A percentile compares a stretch with the other conserved stretches of the same genome.
Conservation (phyloP, 805 yeast genomes). For the Metschnikowia vanudenii region DNA sequence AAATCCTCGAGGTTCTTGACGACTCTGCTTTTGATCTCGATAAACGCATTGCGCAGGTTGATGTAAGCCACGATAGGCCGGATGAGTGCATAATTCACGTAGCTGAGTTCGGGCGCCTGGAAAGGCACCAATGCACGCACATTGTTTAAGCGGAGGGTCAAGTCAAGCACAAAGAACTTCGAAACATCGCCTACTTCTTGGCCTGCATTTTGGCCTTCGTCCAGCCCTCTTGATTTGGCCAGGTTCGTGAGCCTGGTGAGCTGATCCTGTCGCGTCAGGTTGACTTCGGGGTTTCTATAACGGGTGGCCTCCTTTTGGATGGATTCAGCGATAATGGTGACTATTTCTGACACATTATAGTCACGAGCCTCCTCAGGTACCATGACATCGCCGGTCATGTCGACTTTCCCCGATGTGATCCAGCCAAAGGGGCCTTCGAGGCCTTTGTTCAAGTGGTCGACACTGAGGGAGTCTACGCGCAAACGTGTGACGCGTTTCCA, state of each 20-base stretch:
- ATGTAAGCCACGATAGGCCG: conserved; percentile 95
- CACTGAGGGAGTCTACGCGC: conserved; percentile 78
- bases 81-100: conserved; percentile 85
- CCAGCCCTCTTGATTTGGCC: background rate
- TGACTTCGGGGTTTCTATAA: conserved; percentile 34
- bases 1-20: conserved; percentile 79
- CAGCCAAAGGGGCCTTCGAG: conserved; percentile 95
- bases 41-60: conserved; percentile 83
- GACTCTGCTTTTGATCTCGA: conserved; percentile 81
- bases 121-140: conserved; percentile 89
- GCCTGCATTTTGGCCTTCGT: background rate
- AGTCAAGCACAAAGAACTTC: conserved; percentile 71
- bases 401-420: conserved; percentile 91
- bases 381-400: conserved; percentile 87
- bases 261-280: conserved; percentile 29
- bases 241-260: conserved; percentile 23
- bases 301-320: conserved; percentile 50
- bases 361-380: conserved; percentile 66
- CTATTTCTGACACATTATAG: conserved; percentile 46
- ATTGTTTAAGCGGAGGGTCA: conserved; percentile 75
- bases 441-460: conserved; percentile 89
- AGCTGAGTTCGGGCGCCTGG: conserved; percentile 83
- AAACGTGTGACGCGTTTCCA: conserved; percentile 71
- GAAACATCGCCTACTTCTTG: conserved; percentile 36
- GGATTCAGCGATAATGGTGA: conserved; percentile 46